A percentile compares a stretch with the other conserved stretches of the same genome.
phyloP scores from a whole-genome alignment of 2,329 filamentous ascomycete genomes.

The Fusarium sp. region DNA sequence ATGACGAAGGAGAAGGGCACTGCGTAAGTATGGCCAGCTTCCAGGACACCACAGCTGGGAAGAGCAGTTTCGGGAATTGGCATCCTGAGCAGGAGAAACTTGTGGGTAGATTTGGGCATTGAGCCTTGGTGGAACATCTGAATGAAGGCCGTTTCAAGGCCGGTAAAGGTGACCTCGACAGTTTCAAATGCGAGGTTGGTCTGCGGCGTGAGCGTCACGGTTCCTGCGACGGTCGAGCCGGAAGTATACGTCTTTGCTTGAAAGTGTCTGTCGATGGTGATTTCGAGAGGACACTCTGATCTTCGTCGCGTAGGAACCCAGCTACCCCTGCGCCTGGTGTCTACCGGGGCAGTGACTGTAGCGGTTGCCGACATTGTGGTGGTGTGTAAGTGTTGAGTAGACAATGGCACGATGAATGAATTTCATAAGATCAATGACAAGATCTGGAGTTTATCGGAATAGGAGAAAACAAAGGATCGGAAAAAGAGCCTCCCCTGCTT shows the following conservation, averaged over 20 bases:
- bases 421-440: neutral
- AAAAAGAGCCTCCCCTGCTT: neutral
- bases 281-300: slow-evolving; percentile 23
- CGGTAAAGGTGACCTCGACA: slow-evolving; percentile 25
- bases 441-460: neutral
- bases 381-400: neutral
- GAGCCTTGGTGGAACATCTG: slow-evolving; percentile 31
- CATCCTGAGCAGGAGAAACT: slow-evolving; percentile 33
- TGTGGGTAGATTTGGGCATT: slow-evolving; percentile 22
- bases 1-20: slow-evolving; percentile 39
- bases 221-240: slow-evolving; percentile 31
- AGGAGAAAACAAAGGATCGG: neutral
- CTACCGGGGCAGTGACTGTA: neutral
- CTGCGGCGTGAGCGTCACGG: slow-evolving; percentile 9
- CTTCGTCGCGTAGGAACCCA: slow-evolving; percentile 23
- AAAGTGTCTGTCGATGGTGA: slow-evolving; percentile 34
- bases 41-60: slow-evolving; percentile 3
- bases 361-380: slow-evolving; percentile 21
- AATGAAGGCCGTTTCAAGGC: slow-evolving; percentile 7
- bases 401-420: too few species aligned
- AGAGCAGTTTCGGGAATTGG: slow-evolving; percentile 21
- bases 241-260: slow-evolving; percentile 37
- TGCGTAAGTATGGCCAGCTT: slow-evolving; percentile 16
- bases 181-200: slow-evolving; percentile 23
- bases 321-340: slow-evolving; percentile 25